phyloP scores from a whole-genome alignment of 495 filamentous ascomycete species.

The Pyronema omphalodes region DNA sequence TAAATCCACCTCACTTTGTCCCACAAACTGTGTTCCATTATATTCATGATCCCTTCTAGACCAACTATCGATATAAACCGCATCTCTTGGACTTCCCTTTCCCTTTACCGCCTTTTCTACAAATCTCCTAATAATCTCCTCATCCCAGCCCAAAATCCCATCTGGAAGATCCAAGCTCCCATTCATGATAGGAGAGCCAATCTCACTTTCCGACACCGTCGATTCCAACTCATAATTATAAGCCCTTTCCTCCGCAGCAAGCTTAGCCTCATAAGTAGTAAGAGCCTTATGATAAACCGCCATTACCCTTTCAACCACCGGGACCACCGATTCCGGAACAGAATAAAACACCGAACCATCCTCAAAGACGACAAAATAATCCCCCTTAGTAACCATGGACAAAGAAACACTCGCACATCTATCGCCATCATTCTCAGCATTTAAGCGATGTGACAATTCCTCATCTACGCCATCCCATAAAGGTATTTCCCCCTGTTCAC shows the following conservation, averaged over 20 bases:
- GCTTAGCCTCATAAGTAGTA: neutral
- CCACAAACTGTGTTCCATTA: no score
- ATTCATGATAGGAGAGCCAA: neutral
- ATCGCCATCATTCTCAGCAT: neutral
- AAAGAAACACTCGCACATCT: neutral
- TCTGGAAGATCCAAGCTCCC: neutral
- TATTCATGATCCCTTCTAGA: no score
- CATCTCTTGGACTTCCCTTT: no score
- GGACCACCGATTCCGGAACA: neutral
- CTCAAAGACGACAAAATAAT: constrained; percentile 1
- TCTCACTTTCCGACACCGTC: no score
- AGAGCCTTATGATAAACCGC: neutral
- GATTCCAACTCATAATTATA: no score
- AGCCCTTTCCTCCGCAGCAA: neutral
- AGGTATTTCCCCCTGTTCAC: neutral
- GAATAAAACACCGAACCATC: constrained; percentile 4
- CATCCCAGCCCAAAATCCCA: constrained; percentile 4
- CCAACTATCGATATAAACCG: no score
- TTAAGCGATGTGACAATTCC: neutral
- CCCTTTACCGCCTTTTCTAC: neutral
- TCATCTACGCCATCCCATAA: neutral
- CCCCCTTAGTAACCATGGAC: neutral
- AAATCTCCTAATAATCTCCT: neutral
- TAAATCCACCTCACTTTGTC: no score
- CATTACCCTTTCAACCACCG: neutral